Base-by-base conservation (phyloP, 345 rosid species). In the Boechera retrofracta region DNA sequence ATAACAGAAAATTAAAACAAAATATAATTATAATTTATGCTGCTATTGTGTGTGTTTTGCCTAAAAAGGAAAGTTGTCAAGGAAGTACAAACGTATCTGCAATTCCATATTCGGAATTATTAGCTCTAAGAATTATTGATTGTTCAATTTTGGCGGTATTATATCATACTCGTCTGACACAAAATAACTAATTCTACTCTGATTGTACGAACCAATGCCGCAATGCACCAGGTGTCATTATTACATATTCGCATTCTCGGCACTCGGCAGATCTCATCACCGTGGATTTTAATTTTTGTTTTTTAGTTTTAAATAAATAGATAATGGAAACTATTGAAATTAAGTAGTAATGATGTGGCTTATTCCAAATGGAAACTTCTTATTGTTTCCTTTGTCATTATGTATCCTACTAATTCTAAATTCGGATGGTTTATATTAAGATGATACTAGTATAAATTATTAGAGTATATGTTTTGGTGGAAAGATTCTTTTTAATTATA, bases 21-120 rank as follows among this genome's bases (percentile, higher is more conserved):
- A 26, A 47, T 4, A n/a, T 7, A 55, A 28, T 21, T 62, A 32
- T 54, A 44, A n/a, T 45, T 36, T 35, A 60, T 53, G 64, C 36
- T 53, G 65, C 39, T 31, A 71, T 71, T 55, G 41, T 64, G 52
- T 55, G 66, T 72, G 64, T 44, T 36, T 51, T 38, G 36, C 79
- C 82, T 8, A 45, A 52, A 68, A 36, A 33, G 75, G 82, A 53
- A 79, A 79, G 66, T 47, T 61, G 10, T 16, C 26, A 31, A 45
- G 44, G 39, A 16, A 73, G 71, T 16, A 67, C 45, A 21, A 67
- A 60, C 70, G 10, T 53, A 54, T 33, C 62, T 66, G 51, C 51
- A 33, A 10, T 73, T 79, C 82, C 82, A 61, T 18, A 73, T 67
- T 61, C 60, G 71, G 82, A 42, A 73, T 28, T 79, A 59, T 59